phyloP scores from a whole-genome alignment of 73 alveolate species.

The Paramecium octaurelia region DNA sequence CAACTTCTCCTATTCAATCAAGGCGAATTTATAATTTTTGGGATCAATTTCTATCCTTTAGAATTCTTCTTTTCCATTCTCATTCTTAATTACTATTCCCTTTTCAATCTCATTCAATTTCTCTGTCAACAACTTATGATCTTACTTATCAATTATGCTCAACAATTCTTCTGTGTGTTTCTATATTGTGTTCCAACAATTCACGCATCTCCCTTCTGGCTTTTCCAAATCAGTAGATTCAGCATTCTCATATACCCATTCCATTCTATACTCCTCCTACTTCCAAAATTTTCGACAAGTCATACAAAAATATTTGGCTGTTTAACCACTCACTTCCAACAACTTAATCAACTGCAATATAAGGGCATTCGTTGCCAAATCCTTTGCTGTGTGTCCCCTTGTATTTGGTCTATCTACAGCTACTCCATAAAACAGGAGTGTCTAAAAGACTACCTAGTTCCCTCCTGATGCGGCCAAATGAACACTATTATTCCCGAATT shows the following conservation, averaged over 20 bases:
- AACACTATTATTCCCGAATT: slow-evolving; percentile 61
- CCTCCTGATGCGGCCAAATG: slow-evolving; percentile 67
- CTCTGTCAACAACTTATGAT: slow-evolving; percentile 48
- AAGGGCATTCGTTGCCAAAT: slow-evolving; percentile 46
- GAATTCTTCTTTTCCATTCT: not conserved
- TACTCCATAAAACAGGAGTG: slow-evolving; percentile 46
- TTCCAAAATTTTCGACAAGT: slow-evolving; percentile 48
- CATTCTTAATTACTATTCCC: not conserved
- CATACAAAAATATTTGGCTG: slow-evolving; percentile 39
- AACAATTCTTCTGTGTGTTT: slow-evolving; percentile 36
- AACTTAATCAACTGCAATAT: slow-evolving; percentile 10
- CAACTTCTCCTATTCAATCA: slow-evolving; percentile 49
- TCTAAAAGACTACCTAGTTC: slow-evolving; percentile 6
- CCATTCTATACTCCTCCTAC: slow-evolving; percentile 29
- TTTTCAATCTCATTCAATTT: slow-evolving; percentile 50
- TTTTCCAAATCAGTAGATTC: slow-evolving; percentile 14
- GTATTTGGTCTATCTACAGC: slow-evolving; percentile 50
- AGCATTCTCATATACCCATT: slow-evolving; percentile 57
- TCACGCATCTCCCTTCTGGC: slow-evolving; percentile 54
- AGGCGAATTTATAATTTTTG: slow-evolving; percentile 27
- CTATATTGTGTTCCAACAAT: slow-evolving; percentile 50
- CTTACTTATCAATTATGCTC: slow-evolving; percentile 20
- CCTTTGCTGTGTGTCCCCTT: slow-evolving; percentile 57
- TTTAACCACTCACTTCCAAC: slow-evolving; percentile 6
- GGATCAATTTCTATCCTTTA: slow-evolving; percentile 56